These are phyloP conservation scores for Pyrrhoderma lamaoense DNA, from an alignment of 1,284 basidiomycete species.

Conservation along the genomic window DNA sequence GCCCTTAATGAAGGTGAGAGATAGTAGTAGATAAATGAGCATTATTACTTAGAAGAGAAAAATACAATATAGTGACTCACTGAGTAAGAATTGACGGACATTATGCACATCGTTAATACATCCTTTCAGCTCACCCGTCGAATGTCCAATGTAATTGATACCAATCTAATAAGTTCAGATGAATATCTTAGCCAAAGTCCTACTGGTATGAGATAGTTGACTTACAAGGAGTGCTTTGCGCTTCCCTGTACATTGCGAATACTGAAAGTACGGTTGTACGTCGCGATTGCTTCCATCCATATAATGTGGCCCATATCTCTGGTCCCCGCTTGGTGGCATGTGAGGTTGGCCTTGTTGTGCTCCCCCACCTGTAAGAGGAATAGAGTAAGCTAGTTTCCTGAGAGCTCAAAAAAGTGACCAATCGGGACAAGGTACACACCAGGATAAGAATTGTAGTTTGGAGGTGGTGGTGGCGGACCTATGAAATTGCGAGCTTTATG, in stretches of 20 bases:
- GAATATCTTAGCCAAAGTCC: not conserved
- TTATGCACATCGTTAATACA: constrained; percentile 88
- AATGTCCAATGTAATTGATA: constrained; percentile 73
- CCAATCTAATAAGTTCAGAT: constrained; percentile 46
- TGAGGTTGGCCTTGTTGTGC: constrained; percentile 31
- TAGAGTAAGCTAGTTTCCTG: not conserved
- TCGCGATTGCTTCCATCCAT: constrained; percentile 39
- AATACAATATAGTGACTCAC: constrained; percentile 41
- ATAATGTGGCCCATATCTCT: constrained; percentile 62
- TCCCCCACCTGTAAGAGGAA: constrained; percentile 21
- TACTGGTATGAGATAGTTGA: constrained; percentile 4
- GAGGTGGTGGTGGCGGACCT: constrained; percentile 18
- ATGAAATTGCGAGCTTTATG: too few species aligned
- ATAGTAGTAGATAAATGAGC: too few species aligned
- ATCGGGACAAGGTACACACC: not conserved
- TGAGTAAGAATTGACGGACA: constrained; percentile 63
- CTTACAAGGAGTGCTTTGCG: constrained; percentile 75
- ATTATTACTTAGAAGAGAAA: too few species aligned
- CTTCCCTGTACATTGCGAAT: constrained; percentile 77
- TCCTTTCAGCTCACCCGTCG: constrained; percentile 54
- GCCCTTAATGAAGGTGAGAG: constrained; percentile 33
- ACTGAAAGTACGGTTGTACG: constrained; percentile 56
- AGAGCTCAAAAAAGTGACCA: not conserved
- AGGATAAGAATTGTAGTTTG: constrained; percentile 17
- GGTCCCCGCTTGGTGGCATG: constrained; percentile 54